phyloP scores from a whole-genome alignment of 2,329 filamentous ascomycete species.

The Fusarium sp. region DNA sequence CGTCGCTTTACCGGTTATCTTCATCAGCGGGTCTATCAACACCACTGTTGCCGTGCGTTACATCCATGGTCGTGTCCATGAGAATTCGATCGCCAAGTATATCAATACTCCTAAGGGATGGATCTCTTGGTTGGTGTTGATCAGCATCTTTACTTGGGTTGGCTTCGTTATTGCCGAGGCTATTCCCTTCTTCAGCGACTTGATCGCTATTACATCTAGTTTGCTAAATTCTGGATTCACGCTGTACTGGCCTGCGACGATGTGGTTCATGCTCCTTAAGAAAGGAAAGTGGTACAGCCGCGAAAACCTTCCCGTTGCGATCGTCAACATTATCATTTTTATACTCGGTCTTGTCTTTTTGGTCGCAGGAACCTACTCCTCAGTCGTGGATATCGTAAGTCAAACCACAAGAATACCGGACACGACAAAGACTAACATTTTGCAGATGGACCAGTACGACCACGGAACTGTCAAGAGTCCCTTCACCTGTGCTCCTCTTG shows the following conservation, averaged over 20 bases:
- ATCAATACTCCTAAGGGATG: conserved; percentile 48
- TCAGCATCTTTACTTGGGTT: conserved; percentile 62
- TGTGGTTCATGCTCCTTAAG: conserved; percentile 54
- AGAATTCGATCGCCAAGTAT: conserved; percentile 37
- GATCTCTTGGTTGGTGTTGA: conserved; percentile 68
- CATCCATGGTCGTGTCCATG: conserved; percentile 51
- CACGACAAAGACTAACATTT: too few species aligned
- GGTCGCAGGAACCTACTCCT: conserved; percentile 33
- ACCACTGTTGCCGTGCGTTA: conserved; percentile 59
- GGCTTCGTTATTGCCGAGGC: conserved; percentile 67
- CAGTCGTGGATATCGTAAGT: conserved; percentile 34
- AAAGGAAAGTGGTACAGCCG: conserved; percentile 41
- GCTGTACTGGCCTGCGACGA: conserved; percentile 54
- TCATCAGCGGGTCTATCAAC: conserved; percentile 73
- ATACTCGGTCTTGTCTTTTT: conserved; percentile 33
- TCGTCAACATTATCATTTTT: conserved; percentile 35
- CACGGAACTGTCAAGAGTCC: conserved; percentile 29
- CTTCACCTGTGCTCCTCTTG: conserved; percentile 31
- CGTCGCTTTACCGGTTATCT: conserved; percentile 74
- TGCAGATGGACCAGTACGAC: conserved; percentile 36
- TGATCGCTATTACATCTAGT: conserved; percentile 65
- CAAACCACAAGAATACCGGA: too few species aligned
- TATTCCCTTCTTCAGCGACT: conserved; percentile 76
- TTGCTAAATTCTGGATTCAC: conserved; percentile 59
- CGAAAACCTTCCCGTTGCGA: conserved; percentile 25